phyloP scores from a whole-genome alignment of 2,329 filamentous ascomycete genomes.

The Triangularia setosa region DNA sequence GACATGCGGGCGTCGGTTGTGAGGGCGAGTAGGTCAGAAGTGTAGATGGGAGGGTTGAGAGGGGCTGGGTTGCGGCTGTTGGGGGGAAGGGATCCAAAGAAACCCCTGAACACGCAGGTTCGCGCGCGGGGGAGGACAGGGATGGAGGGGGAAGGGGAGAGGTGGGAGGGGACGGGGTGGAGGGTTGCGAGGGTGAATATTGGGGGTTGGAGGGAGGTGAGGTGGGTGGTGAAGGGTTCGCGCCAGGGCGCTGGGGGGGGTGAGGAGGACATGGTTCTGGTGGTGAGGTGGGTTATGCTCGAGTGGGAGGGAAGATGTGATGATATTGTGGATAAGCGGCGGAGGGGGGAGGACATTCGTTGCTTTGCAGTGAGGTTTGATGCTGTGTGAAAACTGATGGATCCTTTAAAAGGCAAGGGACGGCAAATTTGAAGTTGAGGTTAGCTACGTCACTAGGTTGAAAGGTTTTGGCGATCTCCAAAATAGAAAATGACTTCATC shows the following conservation, averaged over 20 bases:
- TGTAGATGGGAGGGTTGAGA: slow-evolving; percentile 64
- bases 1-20: slow-evolving; percentile 88
- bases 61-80: slow-evolving; percentile 64
- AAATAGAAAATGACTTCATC: neutral
- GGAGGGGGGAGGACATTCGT: neutral
- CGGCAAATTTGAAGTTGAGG: neutral
- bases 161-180: slow-evolving; percentile 32
- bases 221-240: slow-evolving; percentile 47
- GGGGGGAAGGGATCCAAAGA: slow-evolving; percentile 70
- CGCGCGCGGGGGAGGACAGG: slow-evolving; percentile 59
- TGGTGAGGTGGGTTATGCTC: neutral
- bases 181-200: slow-evolving; percentile 49
- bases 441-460: neutral
- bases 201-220: slow-evolving; percentile 44
- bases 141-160: slow-evolving; percentile 21
- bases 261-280: neutral
- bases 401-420: neutral
- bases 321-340: neutral
- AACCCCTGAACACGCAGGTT: slow-evolving; percentile 79
- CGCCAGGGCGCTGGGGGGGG: slow-evolving; percentile 48
- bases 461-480: neutral
- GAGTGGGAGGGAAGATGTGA: neutral
- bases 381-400: neutral
- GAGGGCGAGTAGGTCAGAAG: slow-evolving; percentile 75
- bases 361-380: neutral